A percentile compares a stretch with the other conserved stretches of the same genome.
Conservation (phyloP, 2,329 filamentous ascomycete species). For the Colletotrichum sp. region DNA sequence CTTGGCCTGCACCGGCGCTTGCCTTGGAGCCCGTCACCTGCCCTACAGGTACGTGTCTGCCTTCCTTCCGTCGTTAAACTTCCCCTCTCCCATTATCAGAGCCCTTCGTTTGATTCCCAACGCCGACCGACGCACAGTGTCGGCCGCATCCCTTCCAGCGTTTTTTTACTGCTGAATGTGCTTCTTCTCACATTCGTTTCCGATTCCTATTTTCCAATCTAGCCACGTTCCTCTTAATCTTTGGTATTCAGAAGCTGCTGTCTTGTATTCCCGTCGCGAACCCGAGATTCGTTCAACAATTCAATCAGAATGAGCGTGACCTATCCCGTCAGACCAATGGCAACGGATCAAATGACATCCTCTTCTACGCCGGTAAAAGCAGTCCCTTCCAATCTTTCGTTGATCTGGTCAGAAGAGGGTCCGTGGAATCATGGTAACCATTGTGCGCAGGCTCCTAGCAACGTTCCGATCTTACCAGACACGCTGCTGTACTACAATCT, state of each 20-base stretch:
- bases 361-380: background rate
- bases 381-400: background rate
- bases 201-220: background rate
- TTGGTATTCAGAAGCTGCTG: background rate
- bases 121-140: background rate
- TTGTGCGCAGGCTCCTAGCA: background rate
- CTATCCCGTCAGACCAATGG: background rate
- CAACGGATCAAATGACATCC: background rate
- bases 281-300: background rate
- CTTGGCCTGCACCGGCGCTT: background rate
- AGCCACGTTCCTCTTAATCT: background rate
- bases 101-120: background rate
- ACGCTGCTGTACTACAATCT: background rate
- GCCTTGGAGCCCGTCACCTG: background rate
- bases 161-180: background rate
- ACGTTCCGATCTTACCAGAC: background rate
- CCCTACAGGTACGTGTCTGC: background rate
- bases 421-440: background rate
- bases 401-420: background rate
- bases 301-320: background rate
- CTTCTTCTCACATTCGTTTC: background rate
- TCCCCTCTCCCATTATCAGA: background rate
- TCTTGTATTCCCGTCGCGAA: background rate
- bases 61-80: background rate
- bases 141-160: background rate